Conservation (phyloP, 2,329 filamentous ascomycete species). For the Penicillium aurantiogriseum region DNA sequence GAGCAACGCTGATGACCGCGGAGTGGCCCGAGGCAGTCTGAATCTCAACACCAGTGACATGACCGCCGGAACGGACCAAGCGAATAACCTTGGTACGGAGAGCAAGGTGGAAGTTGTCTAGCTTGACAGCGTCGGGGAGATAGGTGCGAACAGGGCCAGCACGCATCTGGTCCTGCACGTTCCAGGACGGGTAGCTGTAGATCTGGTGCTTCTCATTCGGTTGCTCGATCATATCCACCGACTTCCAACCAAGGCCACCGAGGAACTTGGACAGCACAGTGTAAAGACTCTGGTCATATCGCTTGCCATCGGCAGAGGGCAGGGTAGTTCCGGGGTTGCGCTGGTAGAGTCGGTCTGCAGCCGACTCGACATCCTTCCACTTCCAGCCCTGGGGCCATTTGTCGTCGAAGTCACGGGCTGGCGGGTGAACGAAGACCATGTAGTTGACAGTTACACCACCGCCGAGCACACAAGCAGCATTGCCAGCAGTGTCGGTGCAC, state of each 20-base stretch:
- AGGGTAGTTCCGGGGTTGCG: constrained; percentile 68
- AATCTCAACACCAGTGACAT: constrained; percentile 55
- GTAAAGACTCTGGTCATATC: constrained; percentile 67
- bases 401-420: constrained; percentile 65
- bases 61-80: constrained; percentile 62
- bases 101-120: constrained; percentile 66
- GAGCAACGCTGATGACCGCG: constrained; percentile 62
- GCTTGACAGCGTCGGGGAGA: constrained; percentile 59
- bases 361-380: constrained; percentile 58
- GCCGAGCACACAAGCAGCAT: constrained; percentile 28
- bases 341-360: constrained; percentile 62
- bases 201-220: constrained; percentile 65
- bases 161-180: constrained; percentile 65
- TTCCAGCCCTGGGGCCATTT: constrained; percentile 74
- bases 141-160: constrained; percentile 71
- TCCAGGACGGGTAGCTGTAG: constrained; percentile 64
- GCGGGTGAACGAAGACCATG: constrained; percentile 43
- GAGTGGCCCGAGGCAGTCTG: constrained; percentile 38
- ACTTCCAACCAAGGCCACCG: constrained; percentile 59
- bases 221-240: constrained; percentile 59
- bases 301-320: constrained; percentile 64
- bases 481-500: constrained; percentile 23
- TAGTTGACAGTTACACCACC: constrained; percentile 32
- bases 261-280: constrained; percentile 62
- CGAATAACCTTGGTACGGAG: constrained; percentile 66